phyloP scores from a whole-genome alignment of 2,329 filamentous ascomycete genomes.

The Septoria petroselini region DNA sequence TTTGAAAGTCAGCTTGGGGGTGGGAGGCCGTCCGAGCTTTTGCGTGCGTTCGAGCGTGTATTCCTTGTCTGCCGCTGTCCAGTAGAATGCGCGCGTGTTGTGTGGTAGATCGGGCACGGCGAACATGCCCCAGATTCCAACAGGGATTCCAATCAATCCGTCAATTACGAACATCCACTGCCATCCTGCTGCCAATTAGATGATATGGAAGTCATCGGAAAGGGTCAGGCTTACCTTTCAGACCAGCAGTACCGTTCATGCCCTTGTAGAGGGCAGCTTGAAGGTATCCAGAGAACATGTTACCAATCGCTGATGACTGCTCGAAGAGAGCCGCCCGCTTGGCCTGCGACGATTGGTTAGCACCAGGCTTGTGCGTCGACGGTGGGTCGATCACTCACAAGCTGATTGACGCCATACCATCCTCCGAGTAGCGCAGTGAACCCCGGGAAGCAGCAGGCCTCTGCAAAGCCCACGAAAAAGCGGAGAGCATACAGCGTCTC shows the following conservation, averaged over 20 bases:
- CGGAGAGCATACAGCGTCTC: conserved; percentile 12
- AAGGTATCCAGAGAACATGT: conserved; percentile 53
- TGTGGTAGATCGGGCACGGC: conserved; percentile 51
- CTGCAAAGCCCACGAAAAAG: conserved; percentile 13
- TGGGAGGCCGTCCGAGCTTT: conserved; percentile 8
- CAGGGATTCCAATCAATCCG: conserved; percentile 53
- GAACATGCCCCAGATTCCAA: conserved; percentile 52
- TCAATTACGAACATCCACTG: conserved; percentile 51
- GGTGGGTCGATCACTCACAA: conserved; percentile 1
- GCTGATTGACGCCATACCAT: conserved; percentile 11
- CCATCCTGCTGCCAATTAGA: not conserved
- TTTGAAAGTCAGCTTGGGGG: conserved; percentile 13
- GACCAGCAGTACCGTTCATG: conserved; percentile 42
- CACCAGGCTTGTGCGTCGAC: too few species aligned
- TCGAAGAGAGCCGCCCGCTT: conserved; percentile 55
- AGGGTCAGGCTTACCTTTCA: conserved; percentile 51
- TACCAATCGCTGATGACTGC: conserved; percentile 45
- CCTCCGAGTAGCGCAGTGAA: conserved; percentile 16
- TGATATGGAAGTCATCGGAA: too few species aligned
- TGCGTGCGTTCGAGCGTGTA: conserved; percentile 17
- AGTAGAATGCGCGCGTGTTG: conserved; percentile 50
- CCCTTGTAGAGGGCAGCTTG: conserved; percentile 52
- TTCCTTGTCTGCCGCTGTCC: conserved; percentile 32
- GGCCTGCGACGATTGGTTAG: not conserved
- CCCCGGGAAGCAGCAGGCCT: conserved; percentile 9